Percentiles rank a stretch among this genome's conserved stretches.
Conservation (phyloP, 2,329 filamentous ascomycete species). For the Colletotrichum sp. region DNA sequence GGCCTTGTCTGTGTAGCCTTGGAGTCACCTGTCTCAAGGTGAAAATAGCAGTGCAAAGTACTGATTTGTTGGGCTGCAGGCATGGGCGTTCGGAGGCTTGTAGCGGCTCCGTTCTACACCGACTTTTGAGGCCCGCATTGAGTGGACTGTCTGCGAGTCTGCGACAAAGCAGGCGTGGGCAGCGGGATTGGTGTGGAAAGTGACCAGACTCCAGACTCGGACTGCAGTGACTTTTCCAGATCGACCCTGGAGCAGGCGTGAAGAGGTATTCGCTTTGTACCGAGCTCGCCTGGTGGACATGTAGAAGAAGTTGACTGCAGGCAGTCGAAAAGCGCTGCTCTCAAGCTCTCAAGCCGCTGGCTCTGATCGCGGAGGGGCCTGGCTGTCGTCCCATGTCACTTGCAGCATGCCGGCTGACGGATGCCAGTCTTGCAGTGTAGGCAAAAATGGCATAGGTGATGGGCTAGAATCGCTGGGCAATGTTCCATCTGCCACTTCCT, state of each 20-base stretch:
- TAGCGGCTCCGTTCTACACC: slow-evolving; percentile 21
- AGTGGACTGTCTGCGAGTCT: slow-evolving; percentile 20
- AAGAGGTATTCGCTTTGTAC: slow-evolving; percentile 2
- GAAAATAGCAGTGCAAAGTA: slow-evolving; percentile 1
- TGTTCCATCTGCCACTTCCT: slow-evolving; percentile 7
- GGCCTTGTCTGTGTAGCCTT: neutral
- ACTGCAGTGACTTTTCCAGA: neutral
- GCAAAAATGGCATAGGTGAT: neutral
- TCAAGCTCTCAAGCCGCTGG: neutral
- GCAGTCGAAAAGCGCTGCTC: neutral
- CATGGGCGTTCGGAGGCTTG: slow-evolving; percentile 9
- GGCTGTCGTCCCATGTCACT: slow-evolving; percentile 20
- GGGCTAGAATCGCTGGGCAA: slow-evolving; percentile 14
- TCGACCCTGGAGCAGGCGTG: neutral
- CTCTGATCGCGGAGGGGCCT: neutral
- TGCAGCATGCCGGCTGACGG: slow-evolving; percentile 15
- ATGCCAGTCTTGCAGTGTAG: neutral
- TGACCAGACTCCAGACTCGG: slow-evolving; percentile 2
- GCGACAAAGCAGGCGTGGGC: slow-evolving; percentile 12
- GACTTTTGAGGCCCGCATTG: slow-evolving; percentile 25
- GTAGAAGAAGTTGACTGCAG: neutral
- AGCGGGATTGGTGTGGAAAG: slow-evolving; percentile 5
- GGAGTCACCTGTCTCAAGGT: neutral
- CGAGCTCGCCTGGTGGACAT: neutral
- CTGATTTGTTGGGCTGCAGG: slow-evolving; percentile 19